phyloP scores from a whole-genome alignment of 2,329 filamentous ascomycete species.

The Tolypocladium album region DNA sequence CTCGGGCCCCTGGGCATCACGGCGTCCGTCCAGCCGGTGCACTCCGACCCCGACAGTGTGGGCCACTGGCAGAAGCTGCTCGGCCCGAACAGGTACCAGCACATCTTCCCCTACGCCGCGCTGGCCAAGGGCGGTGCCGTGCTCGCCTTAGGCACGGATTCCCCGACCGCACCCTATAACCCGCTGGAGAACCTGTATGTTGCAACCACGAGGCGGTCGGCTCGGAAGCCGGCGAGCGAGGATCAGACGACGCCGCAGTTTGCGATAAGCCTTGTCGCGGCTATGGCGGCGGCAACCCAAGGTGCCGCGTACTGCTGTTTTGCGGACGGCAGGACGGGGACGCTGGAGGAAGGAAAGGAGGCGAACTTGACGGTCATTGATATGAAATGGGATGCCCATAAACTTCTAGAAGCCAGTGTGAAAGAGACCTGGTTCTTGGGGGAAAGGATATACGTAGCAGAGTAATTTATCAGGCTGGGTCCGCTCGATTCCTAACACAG shows the following conservation, averaged over 20 bases:
- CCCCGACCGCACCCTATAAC: background rate
- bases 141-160: background rate
- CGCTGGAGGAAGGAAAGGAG: background rate
- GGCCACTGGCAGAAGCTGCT: background rate
- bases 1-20: constrained; percentile 47
- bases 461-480: background rate
- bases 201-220: background rate
- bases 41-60: constrained; percentile 11
- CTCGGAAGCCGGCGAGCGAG: background rate
- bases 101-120: background rate
- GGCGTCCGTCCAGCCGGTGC: constrained; percentile 45
- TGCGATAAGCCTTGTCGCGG: background rate
- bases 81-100: background rate
- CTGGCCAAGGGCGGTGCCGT: background rate
- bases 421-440: background rate
- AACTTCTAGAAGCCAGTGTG: background rate
- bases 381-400: background rate
- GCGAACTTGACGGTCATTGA: background rate
- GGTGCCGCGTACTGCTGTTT: background rate
- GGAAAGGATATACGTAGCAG: background rate
- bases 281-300: background rate
- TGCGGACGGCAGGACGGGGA: background rate
- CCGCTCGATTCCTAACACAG: background rate
- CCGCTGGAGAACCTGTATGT: background rate
- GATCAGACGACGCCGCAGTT: background rate